phyloP scores from a whole-genome alignment of 495 filamentous ascomycete genomes.

The Aspergillus bertholletiae region DNA sequence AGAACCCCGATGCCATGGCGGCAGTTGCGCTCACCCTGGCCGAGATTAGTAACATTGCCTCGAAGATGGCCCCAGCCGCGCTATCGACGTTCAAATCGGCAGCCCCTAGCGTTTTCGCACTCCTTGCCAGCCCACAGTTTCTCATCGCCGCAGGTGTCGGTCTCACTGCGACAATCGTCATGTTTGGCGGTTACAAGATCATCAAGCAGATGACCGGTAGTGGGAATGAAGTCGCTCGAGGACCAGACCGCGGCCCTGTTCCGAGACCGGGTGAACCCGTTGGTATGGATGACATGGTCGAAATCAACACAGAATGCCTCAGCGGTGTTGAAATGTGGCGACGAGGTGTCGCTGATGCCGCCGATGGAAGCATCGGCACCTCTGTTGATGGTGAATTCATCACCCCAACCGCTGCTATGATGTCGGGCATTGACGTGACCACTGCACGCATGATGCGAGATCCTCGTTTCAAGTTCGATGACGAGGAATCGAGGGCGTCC shows the following conservation, averaged over 20 bases:
- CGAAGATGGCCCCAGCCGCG: constrained; percentile 82
- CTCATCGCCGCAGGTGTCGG: constrained; percentile 87
- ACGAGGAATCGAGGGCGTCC: constrained; percentile 31
- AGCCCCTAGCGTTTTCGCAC: constrained; percentile 78
- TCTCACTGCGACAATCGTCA: constrained; percentile 85
- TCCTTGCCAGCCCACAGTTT: constrained; percentile 89
- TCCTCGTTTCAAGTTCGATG: constrained; percentile 37
- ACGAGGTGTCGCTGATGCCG: constrained; percentile 72
- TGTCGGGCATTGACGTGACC: constrained; percentile 48
- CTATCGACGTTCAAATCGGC: constrained; percentile 69
- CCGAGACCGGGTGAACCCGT: constrained; percentile 6
- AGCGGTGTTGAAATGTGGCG: constrained; percentile 78
- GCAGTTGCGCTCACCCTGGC: constrained; percentile 90
- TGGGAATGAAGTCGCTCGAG: constrained; percentile 10
- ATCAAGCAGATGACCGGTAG: constrained; percentile 70
- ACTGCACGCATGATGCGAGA: constrained; percentile 32
- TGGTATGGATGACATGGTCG: constrained; percentile 57
- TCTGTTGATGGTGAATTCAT: constrained; percentile 85
- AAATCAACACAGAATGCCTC: constrained; percentile 51
- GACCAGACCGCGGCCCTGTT: background rate
- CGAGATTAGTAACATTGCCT: constrained; percentile 77
- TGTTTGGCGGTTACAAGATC: constrained; percentile 95
- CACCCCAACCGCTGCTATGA: constrained; percentile 67
- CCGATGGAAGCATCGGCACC: constrained; percentile 56
- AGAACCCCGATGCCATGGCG: constrained; percentile 88